Evolutionary conservation across 169 alveolate species (phyloP).

Genomic region (Eimeria zaria): DNA sequence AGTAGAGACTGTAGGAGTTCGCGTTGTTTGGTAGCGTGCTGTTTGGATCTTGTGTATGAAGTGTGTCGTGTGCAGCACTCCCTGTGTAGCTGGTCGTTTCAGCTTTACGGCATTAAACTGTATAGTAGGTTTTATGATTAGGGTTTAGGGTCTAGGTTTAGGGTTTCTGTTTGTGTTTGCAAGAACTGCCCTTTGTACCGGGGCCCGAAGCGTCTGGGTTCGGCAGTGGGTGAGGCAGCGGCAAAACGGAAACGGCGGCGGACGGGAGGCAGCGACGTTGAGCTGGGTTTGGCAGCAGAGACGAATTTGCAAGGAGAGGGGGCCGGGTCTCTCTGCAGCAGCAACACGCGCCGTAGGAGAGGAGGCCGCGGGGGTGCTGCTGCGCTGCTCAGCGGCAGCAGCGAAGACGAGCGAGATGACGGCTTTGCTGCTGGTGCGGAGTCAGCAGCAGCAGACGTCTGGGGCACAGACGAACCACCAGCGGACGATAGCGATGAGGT

Average conservation of each 20-base stretch:
- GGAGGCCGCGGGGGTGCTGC: constrained; percentile 36
- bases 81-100: neutral
- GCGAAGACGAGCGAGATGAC: constrained; percentile 48
- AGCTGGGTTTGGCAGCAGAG: constrained; percentile 30
- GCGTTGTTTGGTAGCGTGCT: neutral
- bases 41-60: neutral
- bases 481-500: constrained; percentile 32
- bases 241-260: constrained; percentile 66
- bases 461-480: neutral
- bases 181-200: constrained; percentile 85
- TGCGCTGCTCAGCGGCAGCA: constrained; percentile 49
- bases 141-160: neutral
- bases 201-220: constrained; percentile 83
- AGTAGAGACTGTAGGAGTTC: neutral
- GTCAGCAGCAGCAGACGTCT: constrained; percentile 3
- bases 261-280: constrained; percentile 24
- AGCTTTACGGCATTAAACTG: too few species aligned
- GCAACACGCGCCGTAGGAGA: neutral
- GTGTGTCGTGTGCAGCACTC: neutral
- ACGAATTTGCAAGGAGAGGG: constrained; percentile 35
- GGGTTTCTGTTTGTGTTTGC: neutral
- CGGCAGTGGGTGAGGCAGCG: constrained; percentile 48
- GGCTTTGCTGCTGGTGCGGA: neutral
- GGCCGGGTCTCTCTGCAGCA: constrained; percentile 68
- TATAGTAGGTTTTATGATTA: neutral